Conservation (phyloP, 2,329 filamentous ascomycete genomes). For the Penicillium sp. region DNA sequence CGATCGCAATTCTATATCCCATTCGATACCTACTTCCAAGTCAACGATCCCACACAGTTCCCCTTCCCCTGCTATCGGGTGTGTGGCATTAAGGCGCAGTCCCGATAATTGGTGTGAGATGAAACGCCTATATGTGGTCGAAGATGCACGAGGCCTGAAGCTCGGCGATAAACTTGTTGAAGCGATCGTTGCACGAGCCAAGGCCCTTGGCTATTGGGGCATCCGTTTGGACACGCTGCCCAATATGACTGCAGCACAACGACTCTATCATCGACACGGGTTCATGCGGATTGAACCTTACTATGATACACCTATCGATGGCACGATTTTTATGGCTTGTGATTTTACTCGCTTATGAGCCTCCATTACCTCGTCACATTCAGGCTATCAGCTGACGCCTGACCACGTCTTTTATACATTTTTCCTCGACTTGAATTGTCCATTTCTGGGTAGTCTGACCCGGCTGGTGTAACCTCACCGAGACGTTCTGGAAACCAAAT, state of each 20-base stretch:
- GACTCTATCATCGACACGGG: conserved; percentile 49
- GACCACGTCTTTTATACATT: neutral
- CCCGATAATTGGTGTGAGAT: conserved; percentile 46
- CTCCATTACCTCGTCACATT: neutral
- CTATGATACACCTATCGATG: conserved; percentile 53
- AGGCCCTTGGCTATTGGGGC: conserved; percentile 47
- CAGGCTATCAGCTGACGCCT: neutral
- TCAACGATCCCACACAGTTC: neutral
- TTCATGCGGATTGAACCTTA: conserved; percentile 52
- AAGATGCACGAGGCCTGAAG: conserved; percentile 47
- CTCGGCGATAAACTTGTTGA: conserved; percentile 48
- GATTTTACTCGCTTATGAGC: conserved; percentile 4
- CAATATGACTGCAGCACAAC: conserved; percentile 49
- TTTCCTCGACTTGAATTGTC: neutral
- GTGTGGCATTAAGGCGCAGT: conserved; percentile 47
- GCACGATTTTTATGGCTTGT: conserved; percentile 50
- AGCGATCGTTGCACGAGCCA: conserved; percentile 45
- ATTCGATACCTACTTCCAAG: neutral
- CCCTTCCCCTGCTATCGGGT: conserved; percentile 39
- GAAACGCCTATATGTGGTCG: conserved; percentile 54
- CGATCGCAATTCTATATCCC: neutral
- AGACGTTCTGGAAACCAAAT: neutral
- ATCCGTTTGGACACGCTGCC: conserved; percentile 55
- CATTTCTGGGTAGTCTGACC: neutral
- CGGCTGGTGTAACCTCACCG: neutral